phyloP scores from a whole-genome alignment of 1,284 basidiomycete genomes.

The Malassezia furfur region DNA sequence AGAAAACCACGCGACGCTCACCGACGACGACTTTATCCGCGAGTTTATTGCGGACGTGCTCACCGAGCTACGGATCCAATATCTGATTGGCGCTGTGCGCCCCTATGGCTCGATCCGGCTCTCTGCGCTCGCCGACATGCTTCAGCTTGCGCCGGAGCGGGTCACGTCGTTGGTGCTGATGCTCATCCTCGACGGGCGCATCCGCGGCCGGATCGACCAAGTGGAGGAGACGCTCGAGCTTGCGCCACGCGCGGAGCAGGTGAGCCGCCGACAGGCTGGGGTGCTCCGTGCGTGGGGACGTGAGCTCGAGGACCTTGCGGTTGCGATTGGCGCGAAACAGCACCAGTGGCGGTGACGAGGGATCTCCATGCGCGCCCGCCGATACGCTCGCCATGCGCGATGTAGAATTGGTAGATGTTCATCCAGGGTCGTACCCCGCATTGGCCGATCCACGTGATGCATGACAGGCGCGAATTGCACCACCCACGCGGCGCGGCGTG shows the following conservation, averaged over 20 bases:
- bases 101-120: conserved; percentile 59
- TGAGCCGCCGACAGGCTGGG: conserved; percentile 71
- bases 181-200: conserved; percentile 85
- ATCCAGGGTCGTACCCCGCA: neutral
- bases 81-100: conserved; percentile 92
- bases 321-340: conserved; percentile 61
- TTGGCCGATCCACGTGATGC: neutral
- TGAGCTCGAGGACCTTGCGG: conserved; percentile 63
- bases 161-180: conserved; percentile 87
- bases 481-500: neutral
- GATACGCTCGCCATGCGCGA: neutral
- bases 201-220: conserved; percentile 90
- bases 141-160: conserved; percentile 75
- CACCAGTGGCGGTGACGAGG: conserved; percentile 1
- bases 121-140: conserved; percentile 58
- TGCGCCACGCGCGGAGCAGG: conserved; percentile 58
- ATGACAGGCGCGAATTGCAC: neutral
- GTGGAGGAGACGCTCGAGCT: conserved; percentile 82
- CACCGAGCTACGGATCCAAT: conserved; percentile 82
- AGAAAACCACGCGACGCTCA: conserved; percentile 84
- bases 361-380: no score
- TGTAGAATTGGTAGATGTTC: conserved; percentile 2
- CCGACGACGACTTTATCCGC: conserved; percentile 85
- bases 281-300: conserved; percentile 72
- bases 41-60: conserved; percentile 90